Evolutionary conservation across 2,329 filamentous ascomycete genomes (phyloP), one percentile per base, ranked within the genome.

Genomic region (Aaosphaeria arxii): DNA sequence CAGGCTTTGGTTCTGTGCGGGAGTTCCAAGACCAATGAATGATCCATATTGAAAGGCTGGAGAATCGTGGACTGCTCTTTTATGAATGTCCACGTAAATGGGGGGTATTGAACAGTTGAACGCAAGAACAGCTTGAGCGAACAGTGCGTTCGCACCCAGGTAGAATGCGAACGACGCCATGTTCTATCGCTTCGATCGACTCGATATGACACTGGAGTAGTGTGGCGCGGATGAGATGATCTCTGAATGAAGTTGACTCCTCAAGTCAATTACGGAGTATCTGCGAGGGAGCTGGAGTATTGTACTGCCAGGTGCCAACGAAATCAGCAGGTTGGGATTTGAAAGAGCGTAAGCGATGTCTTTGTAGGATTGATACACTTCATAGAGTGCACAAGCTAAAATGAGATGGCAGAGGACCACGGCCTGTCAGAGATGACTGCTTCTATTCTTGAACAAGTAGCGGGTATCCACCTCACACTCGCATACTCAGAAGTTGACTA

Each of bases 1-100:
- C 11, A 74, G 54, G 42, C 71, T 74, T 44, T 74, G 67, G 49
- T 76, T 76, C 50, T 75, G 72, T 52, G 71, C 66, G 24, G 71
- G 70, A 6, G 66, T 66, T 6, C 72, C 73, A 6, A 74, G 59
- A 17, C 73, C 73, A 32, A 74, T 70, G 58, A 75, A 75, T 2
- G 71, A 70, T 42, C 73, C 73, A 62, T 75, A 75, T 47, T 74
- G 72, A 42, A 71, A 69, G 9, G 63, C 57, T 1, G 58, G 52
- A 5, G 67, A 66, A 42, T 69, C 67, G 44, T 74, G 66, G n/a
- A 75, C 72, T 11, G 61, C 67, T 44, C 73, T 62, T 49, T 67
- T 69, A 46, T 75, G 73, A 35, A 75, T 73, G 42, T 75, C 73
- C 55, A 75, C 69, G 47, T 73, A 75, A 46, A 75, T 65, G 0